These are phyloP conservation scores for Russula dissimulans DNA, from an alignment of 768 basidiomycete species.

Conservation along the genomic window DNA sequence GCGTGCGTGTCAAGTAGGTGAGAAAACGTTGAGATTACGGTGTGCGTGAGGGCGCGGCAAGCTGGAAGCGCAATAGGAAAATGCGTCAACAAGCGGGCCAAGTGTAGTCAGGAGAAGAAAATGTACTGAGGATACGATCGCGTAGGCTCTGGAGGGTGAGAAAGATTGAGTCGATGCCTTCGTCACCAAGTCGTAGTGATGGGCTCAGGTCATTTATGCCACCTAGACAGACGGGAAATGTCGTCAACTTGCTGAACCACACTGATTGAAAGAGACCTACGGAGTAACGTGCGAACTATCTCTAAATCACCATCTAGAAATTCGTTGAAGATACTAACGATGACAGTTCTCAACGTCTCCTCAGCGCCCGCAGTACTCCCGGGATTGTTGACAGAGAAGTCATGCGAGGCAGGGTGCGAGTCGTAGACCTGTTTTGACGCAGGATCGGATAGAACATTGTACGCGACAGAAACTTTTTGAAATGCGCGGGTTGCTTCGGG, in stretches of 20 bases:
- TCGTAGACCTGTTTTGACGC: constrained; percentile 63
- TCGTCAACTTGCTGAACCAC: not conserved
- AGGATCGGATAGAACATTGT: constrained; percentile 70
- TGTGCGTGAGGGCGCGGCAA: constrained; percentile 66
- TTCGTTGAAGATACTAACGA: constrained; percentile 69
- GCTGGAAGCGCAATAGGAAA: constrained; percentile 32
- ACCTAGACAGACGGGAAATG: constrained; percentile 32
- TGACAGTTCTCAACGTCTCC: constrained; percentile 68
- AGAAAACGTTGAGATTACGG: constrained; percentile 62
- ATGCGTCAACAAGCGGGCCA: not conserved
- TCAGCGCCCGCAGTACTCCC: constrained; percentile 52
- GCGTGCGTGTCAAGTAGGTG: constrained; percentile 77
- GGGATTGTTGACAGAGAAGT: constrained; percentile 44
- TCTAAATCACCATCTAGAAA: constrained; percentile 85
- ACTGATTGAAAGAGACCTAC: constrained; percentile 34
- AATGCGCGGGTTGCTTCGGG: constrained; percentile 76
- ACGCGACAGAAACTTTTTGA: constrained; percentile 79
- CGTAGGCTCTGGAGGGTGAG: constrained; percentile 60
- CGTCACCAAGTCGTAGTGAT: constrained; percentile 65
- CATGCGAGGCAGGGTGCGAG: constrained; percentile 35
- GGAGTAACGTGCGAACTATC: constrained; percentile 65
- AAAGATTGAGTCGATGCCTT: constrained; percentile 70
- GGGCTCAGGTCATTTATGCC: constrained; percentile 77
- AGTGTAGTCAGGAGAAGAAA: not conserved
- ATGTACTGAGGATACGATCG: constrained; percentile 63